A percentile compares a stretch with the other conserved stretches of the same genome.
Conservation (phyloP, 2,329 filamentous ascomycete genomes). For the Ceratocystiopsis sp. region DNA sequence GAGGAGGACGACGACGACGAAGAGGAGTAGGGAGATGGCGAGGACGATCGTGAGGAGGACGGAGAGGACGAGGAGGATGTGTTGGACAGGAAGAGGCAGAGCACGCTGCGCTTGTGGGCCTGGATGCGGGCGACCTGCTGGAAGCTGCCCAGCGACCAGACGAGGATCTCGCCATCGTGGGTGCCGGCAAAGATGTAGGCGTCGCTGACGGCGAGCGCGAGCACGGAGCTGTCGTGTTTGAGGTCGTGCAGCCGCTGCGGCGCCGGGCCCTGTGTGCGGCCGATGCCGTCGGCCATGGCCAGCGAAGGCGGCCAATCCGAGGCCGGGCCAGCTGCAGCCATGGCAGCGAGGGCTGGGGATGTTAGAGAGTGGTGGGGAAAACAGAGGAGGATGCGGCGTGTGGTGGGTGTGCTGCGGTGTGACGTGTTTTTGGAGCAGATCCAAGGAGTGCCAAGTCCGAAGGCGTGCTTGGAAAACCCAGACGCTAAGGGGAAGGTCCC, state of each 20-base stretch:
- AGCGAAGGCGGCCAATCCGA: conserved; percentile 10
- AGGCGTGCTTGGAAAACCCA: no score
- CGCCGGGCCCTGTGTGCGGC: conserved; percentile 9
- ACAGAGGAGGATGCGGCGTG: no score
- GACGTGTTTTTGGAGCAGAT: no score
- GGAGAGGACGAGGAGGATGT: conserved; percentile 42
- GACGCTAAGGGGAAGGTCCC: no score
- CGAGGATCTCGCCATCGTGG: conserved; percentile 81
- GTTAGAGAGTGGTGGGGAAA: neutral
- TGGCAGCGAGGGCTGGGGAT: conserved; percentile 1
- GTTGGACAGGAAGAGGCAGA: conserved; percentile 63
- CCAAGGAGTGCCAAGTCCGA: no score
- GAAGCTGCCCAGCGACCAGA: conserved; percentile 81
- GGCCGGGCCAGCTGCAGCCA: conserved; percentile 5
- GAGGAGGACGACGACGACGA: conserved; percentile 39
- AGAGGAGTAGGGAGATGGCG: neutral
- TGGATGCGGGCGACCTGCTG: conserved; percentile 63
- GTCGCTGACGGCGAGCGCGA: conserved; percentile 67
- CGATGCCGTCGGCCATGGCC: conserved; percentile 7
- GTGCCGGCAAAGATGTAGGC: conserved; percentile 80
- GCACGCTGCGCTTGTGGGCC: conserved; percentile 80
- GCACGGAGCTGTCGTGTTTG: conserved; percentile 60
- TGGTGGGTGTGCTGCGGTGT: no score
- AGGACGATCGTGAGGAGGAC: conserved; percentile 12
- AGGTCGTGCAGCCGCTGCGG: conserved; percentile 61